Evolutionary conservation across 768 basidiomycete genomes (phyloP).

Genomic region (Boletus rubropictus): DNA sequence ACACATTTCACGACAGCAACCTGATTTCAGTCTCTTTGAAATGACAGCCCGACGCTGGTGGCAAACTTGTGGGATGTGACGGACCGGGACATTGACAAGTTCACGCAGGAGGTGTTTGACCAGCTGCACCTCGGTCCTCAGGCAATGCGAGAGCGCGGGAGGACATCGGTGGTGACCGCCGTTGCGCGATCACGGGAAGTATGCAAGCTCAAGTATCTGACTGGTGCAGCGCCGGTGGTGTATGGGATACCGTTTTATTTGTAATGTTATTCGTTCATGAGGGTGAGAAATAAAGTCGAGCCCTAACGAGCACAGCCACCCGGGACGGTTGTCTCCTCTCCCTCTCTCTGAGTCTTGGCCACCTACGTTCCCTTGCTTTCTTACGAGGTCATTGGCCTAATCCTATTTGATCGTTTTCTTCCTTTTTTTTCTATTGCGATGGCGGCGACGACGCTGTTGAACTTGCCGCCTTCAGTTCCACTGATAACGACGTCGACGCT

Average conservation of each 20-base stretch:
- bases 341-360: too few species aligned
- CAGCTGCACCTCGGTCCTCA: constrained; percentile 49
- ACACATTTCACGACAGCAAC: neutral
- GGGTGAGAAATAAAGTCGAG: neutral
- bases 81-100: constrained; percentile 93
- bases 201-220: constrained; percentile 90
- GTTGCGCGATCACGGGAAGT: constrained; percentile 72
- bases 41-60: constrained; percentile 75
- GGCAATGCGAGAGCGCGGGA: constrained; percentile 10
- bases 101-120: constrained; percentile 79
- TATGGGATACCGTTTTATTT: constrained; percentile 95
- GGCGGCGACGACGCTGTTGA: constrained; percentile 10
- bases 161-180: constrained; percentile 60
- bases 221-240: constrained; percentile 90
- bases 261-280: constrained; percentile 18
- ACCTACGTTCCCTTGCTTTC: neutral
- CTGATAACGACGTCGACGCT: constrained; percentile 16
- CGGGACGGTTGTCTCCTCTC: too few species aligned
- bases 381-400: neutral
- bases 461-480: constrained; percentile 1
- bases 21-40: constrained; percentile 2
- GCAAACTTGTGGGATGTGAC: constrained; percentile 99
- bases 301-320: constrained; percentile 8
- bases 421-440: constrained; percentile 3
- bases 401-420: neutral